phyloP scores from a whole-genome alignment of 441 rosid species.

The Eutrema salsugineum region DNA sequence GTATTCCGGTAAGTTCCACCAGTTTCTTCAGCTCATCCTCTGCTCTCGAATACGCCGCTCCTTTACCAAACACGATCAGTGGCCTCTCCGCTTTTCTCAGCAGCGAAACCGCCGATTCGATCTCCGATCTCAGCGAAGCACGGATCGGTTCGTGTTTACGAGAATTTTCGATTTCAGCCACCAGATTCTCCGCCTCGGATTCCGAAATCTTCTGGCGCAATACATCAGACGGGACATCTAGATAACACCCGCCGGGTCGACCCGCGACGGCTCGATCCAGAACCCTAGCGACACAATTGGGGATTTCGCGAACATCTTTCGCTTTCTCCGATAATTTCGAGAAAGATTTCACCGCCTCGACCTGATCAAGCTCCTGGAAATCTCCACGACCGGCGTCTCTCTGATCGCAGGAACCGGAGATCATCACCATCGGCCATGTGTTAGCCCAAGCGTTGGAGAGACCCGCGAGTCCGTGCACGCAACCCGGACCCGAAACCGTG shows the following conservation, averaged over 20 bases:
- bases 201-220: slow-evolving; percentile 68
- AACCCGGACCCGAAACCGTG: slow-evolving; percentile 93
- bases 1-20: slow-evolving; percentile 74
- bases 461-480: slow-evolving; percentile 94
- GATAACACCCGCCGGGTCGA: slow-evolving; percentile 88
- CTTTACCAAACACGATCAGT: slow-evolving; percentile 85
- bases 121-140: slow-evolving; percentile 38
- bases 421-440: slow-evolving; percentile 87
- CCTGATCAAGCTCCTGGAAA: slow-evolving; percentile 91
- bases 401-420: slow-evolving; percentile 93
- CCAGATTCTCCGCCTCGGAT: slow-evolving; percentile 57
- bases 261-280: slow-evolving; percentile 58
- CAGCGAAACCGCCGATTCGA: slow-evolving; percentile 57
- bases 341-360: slow-evolving; percentile 75
- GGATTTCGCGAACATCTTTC: slow-evolving; percentile 57
- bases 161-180: slow-evolving; percentile 33
- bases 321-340: slow-evolving; percentile 68
- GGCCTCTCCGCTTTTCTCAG: slow-evolving; percentile 79
- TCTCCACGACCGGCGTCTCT: slow-evolving; percentile 75
- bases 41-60: slow-evolving; percentile 80
- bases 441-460: slow-evolving; percentile 85
- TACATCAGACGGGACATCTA: slow-evolving; percentile 87
- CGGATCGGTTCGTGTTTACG: slow-evolving; percentile 8
- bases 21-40: slow-evolving; percentile 69
- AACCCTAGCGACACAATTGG: slow-evolving; percentile 68